These are phyloP conservation scores for Ambrosiella cleistominuta DNA, from an alignment of 2,329 filamentous ascomycete genomes.

Conservation along the genomic window DNA sequence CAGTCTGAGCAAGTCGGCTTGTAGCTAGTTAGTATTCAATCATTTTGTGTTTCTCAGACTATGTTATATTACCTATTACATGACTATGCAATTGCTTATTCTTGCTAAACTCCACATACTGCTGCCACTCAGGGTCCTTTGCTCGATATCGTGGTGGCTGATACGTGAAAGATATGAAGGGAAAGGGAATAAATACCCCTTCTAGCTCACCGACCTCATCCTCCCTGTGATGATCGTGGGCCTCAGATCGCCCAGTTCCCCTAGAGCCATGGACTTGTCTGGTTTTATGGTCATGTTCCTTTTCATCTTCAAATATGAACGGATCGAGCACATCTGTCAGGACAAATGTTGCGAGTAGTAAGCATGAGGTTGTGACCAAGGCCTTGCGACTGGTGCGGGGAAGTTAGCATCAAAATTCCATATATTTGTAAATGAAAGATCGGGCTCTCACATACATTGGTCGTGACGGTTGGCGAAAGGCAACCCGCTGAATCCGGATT, in stretches of 20 bases:
- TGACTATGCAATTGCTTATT: conserved; percentile 29
- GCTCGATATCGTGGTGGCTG: conserved; percentile 33
- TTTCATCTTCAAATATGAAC: conserved; percentile 10
- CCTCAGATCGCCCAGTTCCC: conserved; percentile 24
- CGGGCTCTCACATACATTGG: conserved; percentile 6
- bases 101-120: conserved; percentile 40
- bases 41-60: too few species aligned
- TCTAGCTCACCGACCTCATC: conserved; percentile 26
- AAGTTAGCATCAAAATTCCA: not conserved
- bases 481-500: conserved; percentile 10
- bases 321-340: conserved; percentile 10
- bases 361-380: not conserved
- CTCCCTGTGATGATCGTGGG: conserved; percentile 16
- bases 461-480: conserved; percentile 7
- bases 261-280: conserved; percentile 13
- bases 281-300: conserved; percentile 5
- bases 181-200: conserved; percentile 42
- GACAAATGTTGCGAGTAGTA: conserved; percentile 4
- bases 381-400: conserved; percentile 3
- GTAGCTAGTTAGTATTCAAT: not conserved
- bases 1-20: too few species aligned
- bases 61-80: conserved; percentile 23
- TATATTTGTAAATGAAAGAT: not conserved
- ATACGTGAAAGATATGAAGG: conserved; percentile 35
- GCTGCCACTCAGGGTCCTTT: conserved; percentile 45